A percentile compares a stretch with the other conserved stretches of the same genome.
Conservation (phyloP, 345 rosid species). For the Arabis alpina region DNA sequence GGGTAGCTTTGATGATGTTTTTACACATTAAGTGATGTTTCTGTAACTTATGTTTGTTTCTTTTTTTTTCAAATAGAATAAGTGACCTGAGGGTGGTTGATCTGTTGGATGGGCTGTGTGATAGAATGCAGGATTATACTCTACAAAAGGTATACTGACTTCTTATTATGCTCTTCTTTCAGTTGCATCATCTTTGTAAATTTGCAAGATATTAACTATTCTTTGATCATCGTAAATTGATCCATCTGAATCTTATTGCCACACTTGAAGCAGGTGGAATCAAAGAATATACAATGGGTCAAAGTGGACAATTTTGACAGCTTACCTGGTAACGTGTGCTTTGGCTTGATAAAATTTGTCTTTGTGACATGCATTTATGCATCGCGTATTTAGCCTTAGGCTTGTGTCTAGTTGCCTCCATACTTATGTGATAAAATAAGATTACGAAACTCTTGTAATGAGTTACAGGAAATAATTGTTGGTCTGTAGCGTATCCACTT, state of each 20-base stretch:
- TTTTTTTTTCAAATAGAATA: conserved; percentile 51
- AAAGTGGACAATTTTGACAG: conserved; percentile 73
- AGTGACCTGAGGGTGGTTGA: conserved; percentile 95
- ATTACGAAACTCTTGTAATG: not conserved
- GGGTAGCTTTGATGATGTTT: conserved; percentile 6
- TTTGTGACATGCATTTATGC: not conserved
- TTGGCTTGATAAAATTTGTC: conserved; percentile 2
- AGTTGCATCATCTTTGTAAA: conserved; percentile 3
- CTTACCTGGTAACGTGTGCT: conserved; percentile 50
- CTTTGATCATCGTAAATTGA: not conserved
- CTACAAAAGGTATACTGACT: conserved; percentile 65
- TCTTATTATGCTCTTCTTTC: conserved; percentile 14
- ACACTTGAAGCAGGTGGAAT: conserved; percentile 58
- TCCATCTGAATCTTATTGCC: conserved; percentile 4
- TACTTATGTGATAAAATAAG: conserved; percentile 5
- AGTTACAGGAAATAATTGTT: not conserved
- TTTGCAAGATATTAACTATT: not conserved
- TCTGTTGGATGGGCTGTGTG: conserved; percentile 89
- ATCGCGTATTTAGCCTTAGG: not conserved
- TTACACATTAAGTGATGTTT: conserved; percentile 7
- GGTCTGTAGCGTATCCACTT: conserved; percentile 3
- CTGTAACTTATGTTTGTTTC: not conserved
- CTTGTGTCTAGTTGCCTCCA: not conserved
- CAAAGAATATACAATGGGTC: conserved; percentile 59
- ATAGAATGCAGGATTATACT: conserved; percentile 92